Evolutionary conservation across 495 filamentous ascomycete species (phyloP), one percentile per base, ranked within the genome.

Genomic region (Hyphodiscus hymeniophilus): DNA sequence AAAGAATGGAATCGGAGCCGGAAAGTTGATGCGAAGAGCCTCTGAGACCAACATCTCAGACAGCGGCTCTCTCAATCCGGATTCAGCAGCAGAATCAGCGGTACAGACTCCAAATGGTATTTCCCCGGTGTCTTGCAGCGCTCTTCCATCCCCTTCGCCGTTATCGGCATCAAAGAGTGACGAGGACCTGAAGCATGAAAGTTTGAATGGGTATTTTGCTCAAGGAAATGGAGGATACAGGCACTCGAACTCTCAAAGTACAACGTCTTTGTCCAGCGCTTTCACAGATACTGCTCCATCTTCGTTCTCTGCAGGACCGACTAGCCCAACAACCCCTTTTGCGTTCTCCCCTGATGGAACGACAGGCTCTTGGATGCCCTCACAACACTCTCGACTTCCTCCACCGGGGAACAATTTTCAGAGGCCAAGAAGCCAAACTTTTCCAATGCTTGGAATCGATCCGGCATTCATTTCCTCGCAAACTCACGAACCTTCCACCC

Each of bases 401-500:
- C 69, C 73, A 3, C 66, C 72, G 41, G 68, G 60, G 41, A 71
- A 71, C 51, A 72, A 73, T 46, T 82, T 80, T 56, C 78, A 85
- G 52, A 77, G 90, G 28, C 89, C 87, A 21, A 79, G 92, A 61
- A 94, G 89, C 64, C 89, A 95, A 64, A 97, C 92, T 0, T 92
- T 95, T 45, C 90, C 92, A 21, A 75, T 81, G 22, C 65, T 84
- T 43, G 63, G 69, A 31, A 66, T 80, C 26, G 85, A 92, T 55
- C 74, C 86, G 4, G 80, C 78, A 39, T 82, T 85, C 58, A 76
- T 88, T 56, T 78, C 83, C 34, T 74, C 80, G 17, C 71, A 81
- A 40, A 64, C 71, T 2, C 71, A 75, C 11, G 84, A 89, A 32
- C 73, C 81, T 7, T 56, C 82, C 28, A 81, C 76, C 16, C 77